Conservation (phyloP, 2,329 filamentous ascomycete species). For the Fusarium verrucosum region DNA sequence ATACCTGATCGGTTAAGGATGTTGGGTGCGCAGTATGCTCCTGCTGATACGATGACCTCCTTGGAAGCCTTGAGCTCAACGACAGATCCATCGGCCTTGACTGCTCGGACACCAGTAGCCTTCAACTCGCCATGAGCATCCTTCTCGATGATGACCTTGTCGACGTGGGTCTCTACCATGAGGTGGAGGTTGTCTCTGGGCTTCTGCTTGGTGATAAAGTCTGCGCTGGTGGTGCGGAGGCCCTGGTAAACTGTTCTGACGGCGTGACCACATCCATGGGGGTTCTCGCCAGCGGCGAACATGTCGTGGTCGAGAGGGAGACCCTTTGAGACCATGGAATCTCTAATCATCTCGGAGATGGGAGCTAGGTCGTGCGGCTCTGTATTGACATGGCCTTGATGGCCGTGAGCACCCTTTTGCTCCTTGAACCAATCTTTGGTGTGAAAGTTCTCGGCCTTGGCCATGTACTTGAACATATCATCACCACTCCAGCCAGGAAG, state of each 20-base stretch:
- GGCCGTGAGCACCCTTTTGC: slow-evolving; percentile 58
- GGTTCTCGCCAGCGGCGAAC: slow-evolving; percentile 61
- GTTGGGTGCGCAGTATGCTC: slow-evolving; percentile 61
- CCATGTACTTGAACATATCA: slow-evolving; percentile 66
- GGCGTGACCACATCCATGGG: slow-evolving; percentile 65
- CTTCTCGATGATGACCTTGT: slow-evolving; percentile 60
- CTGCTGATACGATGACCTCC: slow-evolving; percentile 55
- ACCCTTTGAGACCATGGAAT: slow-evolving; percentile 64
- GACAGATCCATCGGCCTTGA: slow-evolving; percentile 54
- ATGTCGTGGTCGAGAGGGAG: slow-evolving; percentile 66
- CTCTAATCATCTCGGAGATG: slow-evolving; percentile 63
- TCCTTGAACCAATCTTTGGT: slow-evolving; percentile 66
- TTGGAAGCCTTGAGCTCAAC: slow-evolving; percentile 53
- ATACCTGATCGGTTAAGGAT: slow-evolving; percentile 64
- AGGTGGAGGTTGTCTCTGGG: slow-evolving; percentile 57
- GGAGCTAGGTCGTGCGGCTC: slow-evolving; percentile 68
- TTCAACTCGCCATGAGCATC: slow-evolving; percentile 47
- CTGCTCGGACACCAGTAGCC: slow-evolving; percentile 55
- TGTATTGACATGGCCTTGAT: slow-evolving; percentile 61
- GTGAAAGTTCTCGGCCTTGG: slow-evolving; percentile 67
- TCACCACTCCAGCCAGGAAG: slow-evolving; percentile 65
- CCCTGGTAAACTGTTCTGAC: slow-evolving; percentile 63
- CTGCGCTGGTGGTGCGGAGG: slow-evolving; percentile 61
- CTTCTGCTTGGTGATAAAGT: slow-evolving; percentile 57
- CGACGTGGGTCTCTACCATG: slow-evolving; percentile 59